Evolutionary conservation across 768 basidiomycete species (phyloP).

Genomic region (Sarcodon aspratus): DNA sequence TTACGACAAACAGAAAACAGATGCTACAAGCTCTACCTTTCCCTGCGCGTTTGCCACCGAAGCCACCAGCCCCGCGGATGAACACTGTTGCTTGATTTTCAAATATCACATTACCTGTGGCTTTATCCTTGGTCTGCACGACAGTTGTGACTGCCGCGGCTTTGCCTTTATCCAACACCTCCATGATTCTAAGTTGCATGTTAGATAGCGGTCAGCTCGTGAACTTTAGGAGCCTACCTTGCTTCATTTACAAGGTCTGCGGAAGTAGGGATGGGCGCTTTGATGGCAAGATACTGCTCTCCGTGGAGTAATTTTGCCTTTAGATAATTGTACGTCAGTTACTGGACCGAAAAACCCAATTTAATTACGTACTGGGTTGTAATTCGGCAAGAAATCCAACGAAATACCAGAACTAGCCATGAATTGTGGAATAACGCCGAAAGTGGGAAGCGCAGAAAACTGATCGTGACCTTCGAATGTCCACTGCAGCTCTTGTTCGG

Average conservation of each 20-base stretch:
- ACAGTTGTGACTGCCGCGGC: slow-evolving; percentile 80
- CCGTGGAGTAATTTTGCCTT: slow-evolving; percentile 96
- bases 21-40: slow-evolving; percentile 36
- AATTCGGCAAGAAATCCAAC: slow-evolving; percentile 88
- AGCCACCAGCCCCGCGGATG: slow-evolving; percentile 91
- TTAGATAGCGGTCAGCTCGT: not conserved
- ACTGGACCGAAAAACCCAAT: slow-evolving; percentile 1
- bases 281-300: slow-evolving; percentile 89
- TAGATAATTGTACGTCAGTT: not conserved
- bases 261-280: slow-evolving; percentile 75
- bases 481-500: slow-evolving; percentile 86
- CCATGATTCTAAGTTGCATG: slow-evolving; percentile 39
- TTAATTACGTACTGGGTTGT: slow-evolving; percentile 60
- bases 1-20: not conserved
- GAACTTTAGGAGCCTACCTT: slow-evolving; percentile 26
- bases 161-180: slow-evolving; percentile 87
- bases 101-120: slow-evolving; percentile 69
- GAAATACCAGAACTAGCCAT: slow-evolving; percentile 51
- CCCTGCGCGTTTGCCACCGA: slow-evolving; percentile 83
- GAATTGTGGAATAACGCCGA: slow-evolving; percentile 93
- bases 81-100: slow-evolving; percentile 91
- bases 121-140: slow-evolving; percentile 72
- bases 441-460: slow-evolving; percentile 84
- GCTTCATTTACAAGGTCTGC: slow-evolving; percentile 70
- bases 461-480: slow-evolving; percentile 82